Evolutionary conservation across 306 rosid species (phyloP).

Genomic region (barrel medic (Medicago truncatula)): MtrunA17r5.0-ANR NC_053046.1:13969001-13969500

Average conservation of each 20-base stretch:
- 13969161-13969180: too few relatives aligned
- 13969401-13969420: slow-evolving; percentile 39
- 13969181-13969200: background rate
- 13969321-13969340: slow-evolving; percentile 29
- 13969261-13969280: slow-evolving; percentile 2
- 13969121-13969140: background rate
- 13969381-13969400: slow-evolving; percentile 29
- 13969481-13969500: slow-evolving; percentile 48
- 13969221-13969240: slow-evolving; percentile 32
- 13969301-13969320: slow-evolving; percentile 42
- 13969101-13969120: background rate
- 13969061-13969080: background rate
- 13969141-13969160: too few relatives aligned
- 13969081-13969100: background rate
- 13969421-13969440: slow-evolving; percentile 38
- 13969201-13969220: slow-evolving; percentile 3
- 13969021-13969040: slow-evolving; percentile 23
- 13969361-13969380: slow-evolving; percentile 8
- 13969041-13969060: slow-evolving; percentile 17
- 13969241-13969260: slow-evolving; percentile 15
- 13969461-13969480: slow-evolving; percentile 58
- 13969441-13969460: slow-evolving; percentile 43
- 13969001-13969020: background rate
- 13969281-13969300: background rate
- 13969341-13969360: slow-evolving; percentile 27